Evolutionary conservation across 371 early-diverging fungal genomes (phyloP).

Genomic region (Blakeslea trispora): DNA sequence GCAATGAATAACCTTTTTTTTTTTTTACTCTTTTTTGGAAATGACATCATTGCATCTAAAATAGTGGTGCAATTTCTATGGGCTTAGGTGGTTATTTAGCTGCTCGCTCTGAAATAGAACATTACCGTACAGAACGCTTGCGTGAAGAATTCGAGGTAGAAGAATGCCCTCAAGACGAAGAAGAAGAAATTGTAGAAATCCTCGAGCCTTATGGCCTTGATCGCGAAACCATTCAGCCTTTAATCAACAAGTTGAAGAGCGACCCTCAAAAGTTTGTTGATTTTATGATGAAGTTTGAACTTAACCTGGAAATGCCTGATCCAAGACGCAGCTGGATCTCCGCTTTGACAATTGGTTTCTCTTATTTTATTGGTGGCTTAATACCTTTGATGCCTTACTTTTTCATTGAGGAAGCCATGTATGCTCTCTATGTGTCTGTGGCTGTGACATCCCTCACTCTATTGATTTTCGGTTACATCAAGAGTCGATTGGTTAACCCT

Average conservation of each 20-base stretch:
- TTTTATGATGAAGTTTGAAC: slow-evolving; percentile 81
- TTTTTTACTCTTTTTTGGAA: too few relatives aligned
- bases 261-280: slow-evolving; percentile 68
- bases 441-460: slow-evolving; percentile 60
- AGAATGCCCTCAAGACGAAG: slow-evolving; percentile 63
- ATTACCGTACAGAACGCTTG: slow-evolving; percentile 64
- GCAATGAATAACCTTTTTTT: too few relatives aligned
- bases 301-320: slow-evolving; percentile 67
- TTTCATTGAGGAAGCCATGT: slow-evolving; percentile 44
- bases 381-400: slow-evolving; percentile 74
- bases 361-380: slow-evolving; percentile 72
- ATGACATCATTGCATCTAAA: background rate
- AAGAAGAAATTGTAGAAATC: slow-evolving; percentile 65
- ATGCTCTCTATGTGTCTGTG: slow-evolving; percentile 59
- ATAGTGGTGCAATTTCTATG: slow-evolving; percentile 55
- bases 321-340: slow-evolving; percentile 63
- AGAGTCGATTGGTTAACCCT: slow-evolving; percentile 58
- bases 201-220: slow-evolving; percentile 66
- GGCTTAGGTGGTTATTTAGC: slow-evolving; percentile 73
- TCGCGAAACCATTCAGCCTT: slow-evolving; percentile 56
- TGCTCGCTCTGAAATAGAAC: slow-evolving; percentile 67
- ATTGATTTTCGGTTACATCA: slow-evolving; percentile 67
- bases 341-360: slow-evolving; percentile 67
- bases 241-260: slow-evolving; percentile 55
- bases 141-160: slow-evolving; percentile 62